These are phyloP conservation scores for Vickermania spadyakhi DNA, from an alignment of 208 protist species.

Conservation along the genomic window DNA sequence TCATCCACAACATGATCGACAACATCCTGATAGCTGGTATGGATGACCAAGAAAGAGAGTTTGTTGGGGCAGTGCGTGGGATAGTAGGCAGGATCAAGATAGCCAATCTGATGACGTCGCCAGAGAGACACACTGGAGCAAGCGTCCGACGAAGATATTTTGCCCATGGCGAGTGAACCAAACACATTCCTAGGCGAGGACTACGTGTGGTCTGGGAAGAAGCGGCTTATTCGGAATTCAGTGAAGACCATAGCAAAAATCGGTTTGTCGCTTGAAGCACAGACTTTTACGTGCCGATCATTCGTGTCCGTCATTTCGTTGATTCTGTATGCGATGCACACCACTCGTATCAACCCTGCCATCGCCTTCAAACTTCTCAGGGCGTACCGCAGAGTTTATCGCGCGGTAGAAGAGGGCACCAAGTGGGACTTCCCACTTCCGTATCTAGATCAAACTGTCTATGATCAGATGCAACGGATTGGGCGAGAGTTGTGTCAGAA, in stretches of 20 bases:
- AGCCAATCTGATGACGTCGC: slow-evolving; percentile 1
- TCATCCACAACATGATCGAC: slow-evolving; percentile 2
- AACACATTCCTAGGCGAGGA: not conserved
- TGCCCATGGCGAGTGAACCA: not conserved
- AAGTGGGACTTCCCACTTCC: not conserved
- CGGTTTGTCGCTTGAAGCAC: not conserved
- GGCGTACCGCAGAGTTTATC: not conserved
- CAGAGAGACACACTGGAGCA: not conserved
- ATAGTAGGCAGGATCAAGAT: not conserved
- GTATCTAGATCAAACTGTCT: not conserved
- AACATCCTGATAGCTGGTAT: slow-evolving; percentile 1
- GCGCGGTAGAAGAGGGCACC: not conserved
- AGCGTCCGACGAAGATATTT: not conserved
- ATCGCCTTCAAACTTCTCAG: not conserved
- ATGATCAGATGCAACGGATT: not conserved
- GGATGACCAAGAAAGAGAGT: not conserved
- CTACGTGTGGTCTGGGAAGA: not conserved
- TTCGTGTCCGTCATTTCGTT: slow-evolving; percentile 1
- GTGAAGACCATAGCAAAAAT: not conserved
- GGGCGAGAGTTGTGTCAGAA: not conserved
- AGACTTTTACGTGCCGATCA: not conserved
- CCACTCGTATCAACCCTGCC: not conserved
- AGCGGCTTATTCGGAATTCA: not conserved
- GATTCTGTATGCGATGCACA: not conserved
- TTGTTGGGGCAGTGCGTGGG: not conserved